Evolutionary conservation across 306 rosid species (phyloP), one percentile per base, ranked within the genome.

Genomic region (Oxytropis ochrocephala): DNA sequence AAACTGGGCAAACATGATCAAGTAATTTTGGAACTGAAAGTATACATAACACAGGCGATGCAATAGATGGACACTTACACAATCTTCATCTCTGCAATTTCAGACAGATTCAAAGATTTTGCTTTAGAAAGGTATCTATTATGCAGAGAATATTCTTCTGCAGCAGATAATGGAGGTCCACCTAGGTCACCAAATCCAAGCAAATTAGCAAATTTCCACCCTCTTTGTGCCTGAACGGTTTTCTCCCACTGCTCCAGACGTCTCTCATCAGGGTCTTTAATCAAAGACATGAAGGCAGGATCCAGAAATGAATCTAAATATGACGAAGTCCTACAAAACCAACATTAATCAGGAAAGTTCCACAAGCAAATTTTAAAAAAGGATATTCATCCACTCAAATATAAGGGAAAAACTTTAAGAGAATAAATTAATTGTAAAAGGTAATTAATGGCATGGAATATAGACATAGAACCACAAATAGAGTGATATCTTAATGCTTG

Each of bases 251-350:
- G 99, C 79, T 94, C 99, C 72, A 79, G 82, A 72, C 92, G 99
- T 79, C 95, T 88, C 84, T 91, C 88, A 78, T 94, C 99, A 19
- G 99, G 99, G 81, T 94, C 97, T 89, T 88, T 94, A 72, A 94
- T 91, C 81, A 94, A 85, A 57, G 99, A 89, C 99, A 94, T 91
- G 86, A 94, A 94, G 75, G 99, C 95, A 69, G 99, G 99, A 87
- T 94, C 99, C 81, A 94, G 80, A 83, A 49, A 87, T 56, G 97
- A 53, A 81, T 84, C 97, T 78, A 94, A 83, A 79, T 89, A 74
- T 55, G 99, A 69, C 11, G 97, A 82, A 69, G 76, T 91, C 96
- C 99, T 94, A 79, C 14, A 81, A 72, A 76, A 49, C 39, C 55
- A 70, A 68, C 57, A 73, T 16, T 24, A 39, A 52, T 65, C 78